Evolutionary conservation across 2,329 filamentous ascomycete genomes (phyloP).

Genomic region (Neofusicoccum sp.): DNA sequence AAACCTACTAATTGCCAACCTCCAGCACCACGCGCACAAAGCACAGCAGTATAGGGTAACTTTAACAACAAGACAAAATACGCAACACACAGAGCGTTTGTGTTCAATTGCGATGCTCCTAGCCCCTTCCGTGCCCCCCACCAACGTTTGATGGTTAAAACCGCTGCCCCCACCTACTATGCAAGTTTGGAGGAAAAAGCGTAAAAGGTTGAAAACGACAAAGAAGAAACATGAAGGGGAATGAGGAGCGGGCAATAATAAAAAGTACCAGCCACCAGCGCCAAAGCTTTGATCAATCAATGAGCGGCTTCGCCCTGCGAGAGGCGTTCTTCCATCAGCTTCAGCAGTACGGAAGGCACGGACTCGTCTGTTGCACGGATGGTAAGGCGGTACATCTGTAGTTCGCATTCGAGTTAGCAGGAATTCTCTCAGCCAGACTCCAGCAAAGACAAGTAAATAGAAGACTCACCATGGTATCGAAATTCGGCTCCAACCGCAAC

Average conservation of each 20-base stretch:
- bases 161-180: not conserved
- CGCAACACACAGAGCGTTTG: too few species aligned
- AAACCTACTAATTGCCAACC: not conserved
- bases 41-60: constrained; percentile 3
- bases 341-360: constrained; percentile 78
- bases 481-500: constrained; percentile 92
- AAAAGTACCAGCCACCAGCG: not conserved
- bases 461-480: constrained; percentile 76
- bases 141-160: not conserved
- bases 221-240: not conserved
- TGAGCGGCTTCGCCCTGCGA: constrained; percentile 50
- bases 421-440: constrained; percentile 22
- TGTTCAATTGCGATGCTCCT: not conserved
- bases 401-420: constrained; percentile 24
- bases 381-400: constrained; percentile 91
- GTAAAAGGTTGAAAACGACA: not conserved
- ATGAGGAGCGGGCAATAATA: not conserved
- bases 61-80: not conserved
- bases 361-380: constrained; percentile 91
- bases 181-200: not conserved
- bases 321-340: constrained; percentile 84
- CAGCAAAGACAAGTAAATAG: not conserved
- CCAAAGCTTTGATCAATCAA: not conserved
- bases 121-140: not conserved
- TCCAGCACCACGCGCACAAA: not conserved